These are phyloP conservation scores for Bipolaris victoriae DNA, from an alignment of 2,329 filamentous ascomycete genomes.

Conservation along the genomic window DNA sequence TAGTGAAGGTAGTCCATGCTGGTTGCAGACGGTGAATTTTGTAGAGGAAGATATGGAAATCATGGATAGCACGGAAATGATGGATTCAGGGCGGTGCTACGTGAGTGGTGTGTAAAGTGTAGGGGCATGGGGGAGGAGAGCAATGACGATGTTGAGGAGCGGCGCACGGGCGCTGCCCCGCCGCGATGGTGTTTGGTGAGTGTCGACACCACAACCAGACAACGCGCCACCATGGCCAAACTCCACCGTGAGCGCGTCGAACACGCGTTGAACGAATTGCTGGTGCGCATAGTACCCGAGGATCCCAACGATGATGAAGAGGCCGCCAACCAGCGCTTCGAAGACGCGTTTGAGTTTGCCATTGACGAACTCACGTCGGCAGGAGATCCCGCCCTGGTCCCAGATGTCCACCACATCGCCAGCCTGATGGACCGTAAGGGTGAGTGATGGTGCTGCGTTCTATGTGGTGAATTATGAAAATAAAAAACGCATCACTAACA, in stretches of 20 bases:
- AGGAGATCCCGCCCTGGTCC: constrained; percentile 61
- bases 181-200: constrained; percentile 3
- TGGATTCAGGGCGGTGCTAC: background rate
- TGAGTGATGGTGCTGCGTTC: constrained; percentile 22
- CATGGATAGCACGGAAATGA: background rate
- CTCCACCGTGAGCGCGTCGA: constrained; percentile 67
- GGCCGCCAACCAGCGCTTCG: constrained; percentile 71
- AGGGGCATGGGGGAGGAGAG: background rate
- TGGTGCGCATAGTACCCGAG: constrained; percentile 73
- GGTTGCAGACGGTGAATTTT: background rate
- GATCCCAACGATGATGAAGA: constrained; percentile 70
- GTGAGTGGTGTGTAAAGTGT: background rate
- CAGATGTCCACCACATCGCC: constrained; percentile 87
- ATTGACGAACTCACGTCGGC: constrained; percentile 53
- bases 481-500: constrained; percentile 15
- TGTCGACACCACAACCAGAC: constrained; percentile 19
- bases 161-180: constrained; percentile 18
- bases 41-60: no score
- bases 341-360: constrained; percentile 63
- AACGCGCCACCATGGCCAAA: constrained; percentile 42
- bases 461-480: no score
- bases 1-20: no score
- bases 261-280: constrained; percentile 78
- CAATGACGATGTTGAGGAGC: constrained; percentile 1
- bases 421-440: constrained; percentile 87